These are phyloP conservation scores for Psilocybe sp. DNA, from an alignment of 768 basidiomycete species.

Conservation along the genomic window DNA sequence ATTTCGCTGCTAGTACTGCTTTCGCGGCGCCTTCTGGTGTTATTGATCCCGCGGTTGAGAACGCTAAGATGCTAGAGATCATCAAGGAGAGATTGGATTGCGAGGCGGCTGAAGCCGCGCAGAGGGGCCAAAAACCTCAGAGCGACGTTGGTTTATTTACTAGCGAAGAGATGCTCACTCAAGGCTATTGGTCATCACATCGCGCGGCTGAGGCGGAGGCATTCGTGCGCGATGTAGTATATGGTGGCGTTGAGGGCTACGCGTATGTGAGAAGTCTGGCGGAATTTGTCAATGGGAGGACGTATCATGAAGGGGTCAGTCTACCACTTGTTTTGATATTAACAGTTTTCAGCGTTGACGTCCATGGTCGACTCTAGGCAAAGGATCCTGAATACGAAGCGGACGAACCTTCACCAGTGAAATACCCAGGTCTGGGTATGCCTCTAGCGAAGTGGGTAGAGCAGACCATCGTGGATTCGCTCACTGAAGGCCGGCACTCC, in stretches of 20 bases:
- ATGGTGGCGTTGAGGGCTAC: constrained; percentile 73
- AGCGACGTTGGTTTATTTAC: not conserved
- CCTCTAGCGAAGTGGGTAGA: constrained; percentile 42
- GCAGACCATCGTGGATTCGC: constrained; percentile 38
- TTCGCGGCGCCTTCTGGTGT: not conserved
- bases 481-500: constrained; percentile 46
- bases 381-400: not conserved
- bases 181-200: constrained; percentile 47
- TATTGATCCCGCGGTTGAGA: not conserved
- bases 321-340: not conserved
- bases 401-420: constrained; percentile 8
- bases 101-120: constrained; percentile 19
- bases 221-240: constrained; percentile 73
- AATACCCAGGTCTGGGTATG: constrained; percentile 28
- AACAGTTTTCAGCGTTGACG: not conserved
- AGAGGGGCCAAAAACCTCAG: not conserved
- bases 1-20: not conserved
- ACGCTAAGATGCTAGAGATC: constrained; percentile 28
- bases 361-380: not conserved
- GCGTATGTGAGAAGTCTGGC: constrained; percentile 78
- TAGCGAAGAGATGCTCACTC: constrained; percentile 14
- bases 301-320: constrained; percentile 23
- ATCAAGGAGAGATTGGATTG: constrained; percentile 37
- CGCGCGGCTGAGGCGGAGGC: constrained; percentile 56
- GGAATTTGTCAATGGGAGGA: constrained; percentile 55